Evolutionary conservation across 352 stramenopile genomes (phyloP).

Genomic region (Pilasporangium apinafurcum): DNA sequence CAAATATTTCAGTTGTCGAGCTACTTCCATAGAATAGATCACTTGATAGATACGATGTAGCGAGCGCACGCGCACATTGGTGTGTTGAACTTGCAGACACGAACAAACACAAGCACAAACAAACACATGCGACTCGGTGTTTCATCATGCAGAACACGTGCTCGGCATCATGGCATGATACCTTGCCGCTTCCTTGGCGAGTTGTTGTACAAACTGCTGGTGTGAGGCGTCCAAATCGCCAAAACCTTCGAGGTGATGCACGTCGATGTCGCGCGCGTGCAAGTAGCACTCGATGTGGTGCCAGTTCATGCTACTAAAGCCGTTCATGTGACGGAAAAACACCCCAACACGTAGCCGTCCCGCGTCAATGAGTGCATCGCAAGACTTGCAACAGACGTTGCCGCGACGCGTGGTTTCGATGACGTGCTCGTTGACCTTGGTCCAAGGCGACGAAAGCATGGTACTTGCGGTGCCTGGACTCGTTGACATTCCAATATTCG

Average conservation of each 20-base stretch:
- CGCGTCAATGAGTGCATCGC: conserved; percentile 56
- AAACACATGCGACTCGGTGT: no score
- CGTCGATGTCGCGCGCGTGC: conserved; percentile 41
- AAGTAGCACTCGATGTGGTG: conserved; percentile 80
- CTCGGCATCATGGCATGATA: no score
- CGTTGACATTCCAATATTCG: conserved; percentile 1
- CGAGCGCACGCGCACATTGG: no score
- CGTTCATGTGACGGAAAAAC: conserved; percentile 76
- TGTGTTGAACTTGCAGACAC: no score
- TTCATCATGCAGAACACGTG: no score
- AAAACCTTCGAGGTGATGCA: conserved; percentile 67
- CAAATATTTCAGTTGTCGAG: no score
- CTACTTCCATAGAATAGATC: no score
- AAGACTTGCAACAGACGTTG: conserved; percentile 73
- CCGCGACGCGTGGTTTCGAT: conserved; percentile 66
- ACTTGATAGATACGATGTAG: no score
- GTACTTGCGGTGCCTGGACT: conserved; percentile 26
- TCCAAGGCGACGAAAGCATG: conserved; percentile 53
- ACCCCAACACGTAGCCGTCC: conserved; percentile 66
- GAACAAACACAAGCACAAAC: no score
- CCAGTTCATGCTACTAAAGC: conserved; percentile 83
- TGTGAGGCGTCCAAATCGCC: conserved; percentile 45
- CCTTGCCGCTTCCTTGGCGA: neutral
- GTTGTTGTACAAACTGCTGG: conserved; percentile 57
- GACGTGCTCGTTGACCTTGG: conserved; percentile 73